A percentile compares a stretch with the other conserved stretches of the same genome.
Evolutionary conservation across 352 stramenopile genomes (phyloP).

Genomic region (Albugo laibachii): DNA sequence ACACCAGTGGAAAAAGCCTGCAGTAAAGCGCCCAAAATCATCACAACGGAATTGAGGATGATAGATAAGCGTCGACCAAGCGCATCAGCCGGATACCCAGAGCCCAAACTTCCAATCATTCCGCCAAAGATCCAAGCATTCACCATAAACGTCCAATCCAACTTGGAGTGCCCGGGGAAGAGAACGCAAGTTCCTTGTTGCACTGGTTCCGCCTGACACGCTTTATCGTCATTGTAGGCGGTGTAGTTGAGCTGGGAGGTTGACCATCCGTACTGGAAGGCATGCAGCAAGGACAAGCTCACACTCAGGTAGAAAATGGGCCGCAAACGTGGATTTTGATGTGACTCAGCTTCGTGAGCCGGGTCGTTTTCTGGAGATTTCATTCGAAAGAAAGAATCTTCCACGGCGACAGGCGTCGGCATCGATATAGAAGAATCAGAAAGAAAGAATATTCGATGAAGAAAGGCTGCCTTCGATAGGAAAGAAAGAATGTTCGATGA

Average conservation of each 20-base stretch:
- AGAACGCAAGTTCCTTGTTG: slow-evolving; percentile 22
- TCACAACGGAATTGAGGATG: slow-evolving; percentile 4
- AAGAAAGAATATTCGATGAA: too few species aligned
- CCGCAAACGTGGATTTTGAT: too few species aligned
- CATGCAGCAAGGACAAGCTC: background rate
- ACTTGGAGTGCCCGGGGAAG: slow-evolving; percentile 29
- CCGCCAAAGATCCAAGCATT: slow-evolving; percentile 37
- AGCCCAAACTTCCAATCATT: slow-evolving; percentile 22
- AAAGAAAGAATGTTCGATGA: too few species aligned
- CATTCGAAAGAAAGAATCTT: too few species aligned
- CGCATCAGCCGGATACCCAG: slow-evolving; percentile 14
- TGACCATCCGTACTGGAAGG: slow-evolving; percentile 30
- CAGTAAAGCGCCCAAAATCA: slow-evolving; percentile 6
- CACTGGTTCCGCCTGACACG: slow-evolving; percentile 21
- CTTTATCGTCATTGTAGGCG: slow-evolving; percentile 18
- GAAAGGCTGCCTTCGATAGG: too few species aligned
- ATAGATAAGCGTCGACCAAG: slow-evolving; percentile 13
- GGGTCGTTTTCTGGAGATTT: too few species aligned
- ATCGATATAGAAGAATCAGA: too few species aligned
- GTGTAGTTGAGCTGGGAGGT: slow-evolving; percentile 29
- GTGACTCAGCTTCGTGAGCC: too few species aligned
- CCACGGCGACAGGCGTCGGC: too few species aligned
- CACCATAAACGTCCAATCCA: slow-evolving; percentile 27
- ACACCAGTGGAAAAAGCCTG: slow-evolving; percentile 8
- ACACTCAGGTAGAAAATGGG: background rate